These are phyloP conservation scores for Colletotrichum destructivum DNA, from an alignment of 2,329 filamentous ascomycete species.

Conservation along the genomic window DNA sequence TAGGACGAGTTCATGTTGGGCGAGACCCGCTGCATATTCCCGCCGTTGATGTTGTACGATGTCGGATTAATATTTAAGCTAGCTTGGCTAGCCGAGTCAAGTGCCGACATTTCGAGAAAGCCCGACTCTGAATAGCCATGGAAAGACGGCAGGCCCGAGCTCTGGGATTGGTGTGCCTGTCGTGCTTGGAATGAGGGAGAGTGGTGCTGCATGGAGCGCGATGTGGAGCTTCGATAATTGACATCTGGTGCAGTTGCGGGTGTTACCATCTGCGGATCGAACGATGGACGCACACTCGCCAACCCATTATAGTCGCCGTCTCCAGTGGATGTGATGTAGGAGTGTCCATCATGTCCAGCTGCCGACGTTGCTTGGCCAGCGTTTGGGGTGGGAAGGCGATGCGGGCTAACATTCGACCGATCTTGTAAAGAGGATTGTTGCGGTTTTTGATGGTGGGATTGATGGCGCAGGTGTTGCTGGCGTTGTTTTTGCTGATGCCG, in stretches of 20 bases:
- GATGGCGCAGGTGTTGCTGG: background rate
- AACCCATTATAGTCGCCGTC: slow-evolving; percentile 13
- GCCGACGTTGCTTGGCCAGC: background rate
- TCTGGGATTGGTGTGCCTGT: slow-evolving; percentile 5
- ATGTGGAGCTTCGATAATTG: background rate
- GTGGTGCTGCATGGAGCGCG: slow-evolving; percentile 17
- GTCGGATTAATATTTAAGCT: slow-evolving; percentile 14
- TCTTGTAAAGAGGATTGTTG: background rate
- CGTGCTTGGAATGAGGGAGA: slow-evolving; percentile 22
- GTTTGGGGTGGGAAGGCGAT: slow-evolving; percentile 27
- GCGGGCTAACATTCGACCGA: slow-evolving; percentile 37
- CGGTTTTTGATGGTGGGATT: background rate
- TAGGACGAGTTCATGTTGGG: slow-evolving; percentile 21
- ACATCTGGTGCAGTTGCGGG: background rate
- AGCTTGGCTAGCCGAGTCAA: slow-evolving; percentile 29
- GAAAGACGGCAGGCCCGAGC: slow-evolving; percentile 20
- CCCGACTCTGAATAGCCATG: slow-evolving; percentile 33
- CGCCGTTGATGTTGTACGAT: slow-evolving; percentile 17
- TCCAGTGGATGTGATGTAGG: slow-evolving; percentile 7
- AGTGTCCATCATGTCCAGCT: slow-evolving; percentile 1
- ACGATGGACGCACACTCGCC: slow-evolving; percentile 19
- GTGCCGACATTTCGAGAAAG: slow-evolving; percentile 31
- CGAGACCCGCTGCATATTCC: slow-evolving; percentile 25
- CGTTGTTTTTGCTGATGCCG: background rate
- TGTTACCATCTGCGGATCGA: slow-evolving; percentile 5